Base-by-base conservation (phyloP, 2,329 filamentous ascomycete species). In the Penicillium sp. region DNA sequence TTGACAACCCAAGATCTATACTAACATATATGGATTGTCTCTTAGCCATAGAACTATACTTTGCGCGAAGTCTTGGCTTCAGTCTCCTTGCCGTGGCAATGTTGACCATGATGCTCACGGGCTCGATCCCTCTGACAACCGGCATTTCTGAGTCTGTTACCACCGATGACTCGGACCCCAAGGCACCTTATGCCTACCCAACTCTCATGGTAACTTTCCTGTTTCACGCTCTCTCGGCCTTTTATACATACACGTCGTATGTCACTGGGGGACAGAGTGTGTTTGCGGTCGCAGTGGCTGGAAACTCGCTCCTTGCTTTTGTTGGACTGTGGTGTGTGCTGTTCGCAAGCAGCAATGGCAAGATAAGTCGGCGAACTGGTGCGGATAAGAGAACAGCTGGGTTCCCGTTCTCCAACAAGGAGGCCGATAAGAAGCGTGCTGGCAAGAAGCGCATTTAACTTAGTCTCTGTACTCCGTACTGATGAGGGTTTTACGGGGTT, bases 191-290 rank as follows among this genome's bases (percentile, higher is more conserved):
- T 71, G 88, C 88, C 5, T 77, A 83, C 37, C 88, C 90, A 2
- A 86, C 85, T 1, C 72, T 91, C 21, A 79, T 87, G 39, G 75
- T 92, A 14, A 89, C 89, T 1, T 83, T 84, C 0, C 59, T 85
- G 3, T 90, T 90, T 77, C 90, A 93, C 72, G 76, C 80, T 19
- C 67, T 79, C 0, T 79, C 80, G 5, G 86, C 86, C 19, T 85
- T 87, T 62, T 88, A 90, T 72, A 81, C 84, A 68, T 95, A 93
- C 75, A 80, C 81, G 48, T 83, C 86, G 70, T 90, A 86, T 75
- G 80, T 81, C n/a, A 74, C 77, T 52, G 71, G 78, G 1, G 78
- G 79, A 6, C 81, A 86, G 66, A 78, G 82, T 11, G 83, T 81
- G 0, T 90, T 87, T 68, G 74, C 82, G 1, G 70, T 90, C 5